Percentiles rank a stretch among this genome's conserved stretches.
Evolutionary conservation across 306 rosid species (phyloP).

Genomic region (Acacia melanoxylon): DNA sequence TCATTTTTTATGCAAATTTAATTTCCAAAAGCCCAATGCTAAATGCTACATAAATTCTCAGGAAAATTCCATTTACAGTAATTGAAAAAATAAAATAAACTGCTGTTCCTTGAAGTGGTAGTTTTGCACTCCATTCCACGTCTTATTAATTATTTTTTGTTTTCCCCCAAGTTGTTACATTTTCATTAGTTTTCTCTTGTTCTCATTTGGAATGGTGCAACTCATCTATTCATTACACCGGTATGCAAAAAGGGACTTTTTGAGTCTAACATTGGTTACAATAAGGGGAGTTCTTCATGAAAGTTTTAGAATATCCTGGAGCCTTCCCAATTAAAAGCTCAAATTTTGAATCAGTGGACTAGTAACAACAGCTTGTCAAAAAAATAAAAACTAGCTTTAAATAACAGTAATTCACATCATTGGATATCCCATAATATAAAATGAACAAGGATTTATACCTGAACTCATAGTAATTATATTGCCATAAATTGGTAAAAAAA

Average conservation of each 20-base stretch:
- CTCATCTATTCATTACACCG: background rate
- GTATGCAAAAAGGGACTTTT: background rate
- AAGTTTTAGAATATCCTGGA: background rate
- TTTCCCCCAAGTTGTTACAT: background rate
- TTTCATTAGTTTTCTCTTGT: background rate
- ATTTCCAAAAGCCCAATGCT: background rate
- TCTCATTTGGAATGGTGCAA: background rate
- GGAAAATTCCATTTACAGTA: background rate
- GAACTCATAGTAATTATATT: background rate
- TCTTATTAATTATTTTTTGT: background rate
- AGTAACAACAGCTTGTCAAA: background rate
- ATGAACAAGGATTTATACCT: background rate
- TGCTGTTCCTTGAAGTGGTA: background rate
- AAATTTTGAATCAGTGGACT: background rate
- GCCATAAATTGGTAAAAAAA: background rate
- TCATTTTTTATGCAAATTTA: background rate
- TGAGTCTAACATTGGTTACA: background rate
- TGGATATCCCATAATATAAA: background rate
- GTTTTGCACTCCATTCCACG: background rate
- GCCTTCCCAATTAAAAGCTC: background rate
- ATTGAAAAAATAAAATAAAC: background rate
- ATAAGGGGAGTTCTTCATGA: background rate
- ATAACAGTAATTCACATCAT: slow-evolving; percentile 2
- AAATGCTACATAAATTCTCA: background rate
- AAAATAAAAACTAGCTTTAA: background rate